phyloP scores from a whole-genome alignment of 257 asterid genomes.

The Penstemon davidsonii region DNA sequence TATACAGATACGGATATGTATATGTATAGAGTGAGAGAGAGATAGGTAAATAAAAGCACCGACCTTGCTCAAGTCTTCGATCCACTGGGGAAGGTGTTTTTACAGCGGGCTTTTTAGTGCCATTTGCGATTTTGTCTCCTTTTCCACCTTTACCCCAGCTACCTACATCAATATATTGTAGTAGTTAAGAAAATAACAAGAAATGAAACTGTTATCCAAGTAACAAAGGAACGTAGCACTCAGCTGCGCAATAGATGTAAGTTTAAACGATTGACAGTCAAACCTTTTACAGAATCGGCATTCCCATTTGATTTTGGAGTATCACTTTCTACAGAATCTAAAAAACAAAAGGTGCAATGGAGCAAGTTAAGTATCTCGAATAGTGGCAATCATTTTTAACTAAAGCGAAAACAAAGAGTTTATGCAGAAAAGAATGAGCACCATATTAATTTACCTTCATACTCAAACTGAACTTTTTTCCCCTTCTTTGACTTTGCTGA shows the following conservation, averaged over 20 bases:
- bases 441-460: slow-evolving; percentile 46
- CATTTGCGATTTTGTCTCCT: slow-evolving; percentile 56
- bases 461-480: slow-evolving; percentile 65
- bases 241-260: slow-evolving; percentile 24
- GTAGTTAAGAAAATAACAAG: slow-evolving; percentile 13
- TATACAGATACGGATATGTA: too few species aligned
- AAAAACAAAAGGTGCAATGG: slow-evolving; percentile 18
- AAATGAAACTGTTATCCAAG: slow-evolving; percentile 21
- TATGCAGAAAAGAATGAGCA: not conserved
- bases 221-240: slow-evolving; percentile 14
- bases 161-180: slow-evolving; percentile 30
- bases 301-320: slow-evolving; percentile 46
- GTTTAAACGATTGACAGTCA: slow-evolving; percentile 11
- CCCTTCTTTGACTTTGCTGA: slow-evolving; percentile 55
- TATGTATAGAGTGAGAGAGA: not conserved
- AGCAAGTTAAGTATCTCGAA: slow-evolving; percentile 18
- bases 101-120: slow-evolving; percentile 43
- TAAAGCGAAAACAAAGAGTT: not conserved
- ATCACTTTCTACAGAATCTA: slow-evolving; percentile 42
- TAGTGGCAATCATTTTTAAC: not conserved
- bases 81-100: slow-evolving; percentile 53
- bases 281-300: slow-evolving; percentile 44
- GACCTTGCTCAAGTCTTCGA: slow-evolving; percentile 63
- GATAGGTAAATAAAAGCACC: slow-evolving; percentile 21
- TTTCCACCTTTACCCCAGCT: slow-evolving; percentile 53